Evolutionary conservation across 2,329 filamentous ascomycete species (phyloP).

Genomic region (Trichoderma semiorbis): DNA sequence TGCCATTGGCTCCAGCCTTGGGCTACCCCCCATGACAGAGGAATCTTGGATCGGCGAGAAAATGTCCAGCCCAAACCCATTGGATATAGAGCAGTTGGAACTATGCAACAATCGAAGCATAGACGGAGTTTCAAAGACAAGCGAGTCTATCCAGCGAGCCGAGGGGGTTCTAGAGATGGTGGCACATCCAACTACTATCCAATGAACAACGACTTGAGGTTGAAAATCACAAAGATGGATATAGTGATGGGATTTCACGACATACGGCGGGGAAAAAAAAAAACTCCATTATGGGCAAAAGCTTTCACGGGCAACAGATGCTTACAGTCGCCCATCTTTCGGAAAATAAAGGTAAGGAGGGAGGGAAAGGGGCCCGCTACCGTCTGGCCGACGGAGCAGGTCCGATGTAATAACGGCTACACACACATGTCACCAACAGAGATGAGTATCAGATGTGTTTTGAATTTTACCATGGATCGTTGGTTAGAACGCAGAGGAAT

Average conservation of each 20-base stretch:
- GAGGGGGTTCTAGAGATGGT: not conserved
- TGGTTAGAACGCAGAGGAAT: not conserved
- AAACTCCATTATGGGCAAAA: not conserved
- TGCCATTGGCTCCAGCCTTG: not conserved
- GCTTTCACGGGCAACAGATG: not conserved
- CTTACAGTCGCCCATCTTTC: not conserved
- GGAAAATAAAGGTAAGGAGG: not conserved
- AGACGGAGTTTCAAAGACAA: not conserved
- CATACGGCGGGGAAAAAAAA: not conserved
- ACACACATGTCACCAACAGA: not conserved
- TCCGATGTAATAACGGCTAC: not conserved
- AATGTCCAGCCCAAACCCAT: not conserved
- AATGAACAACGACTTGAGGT: too few species aligned
- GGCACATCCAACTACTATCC: too few species aligned
- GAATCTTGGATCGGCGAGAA: not conserved
- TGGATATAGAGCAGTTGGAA: constrained; percentile 6
- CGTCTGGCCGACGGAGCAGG: not conserved
- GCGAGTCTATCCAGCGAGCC: not conserved
- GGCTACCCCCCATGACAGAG: not conserved
- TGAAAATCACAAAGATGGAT: not conserved
- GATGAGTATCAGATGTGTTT: not conserved
- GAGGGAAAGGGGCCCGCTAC: not conserved
- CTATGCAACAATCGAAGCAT: not conserved
- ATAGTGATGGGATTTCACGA: not conserved
- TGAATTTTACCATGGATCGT: not conserved